These are phyloP conservation scores for Acer saccharum DNA, from an alignment of 345 rosid genomes.

Conservation along the genomic window DNA sequence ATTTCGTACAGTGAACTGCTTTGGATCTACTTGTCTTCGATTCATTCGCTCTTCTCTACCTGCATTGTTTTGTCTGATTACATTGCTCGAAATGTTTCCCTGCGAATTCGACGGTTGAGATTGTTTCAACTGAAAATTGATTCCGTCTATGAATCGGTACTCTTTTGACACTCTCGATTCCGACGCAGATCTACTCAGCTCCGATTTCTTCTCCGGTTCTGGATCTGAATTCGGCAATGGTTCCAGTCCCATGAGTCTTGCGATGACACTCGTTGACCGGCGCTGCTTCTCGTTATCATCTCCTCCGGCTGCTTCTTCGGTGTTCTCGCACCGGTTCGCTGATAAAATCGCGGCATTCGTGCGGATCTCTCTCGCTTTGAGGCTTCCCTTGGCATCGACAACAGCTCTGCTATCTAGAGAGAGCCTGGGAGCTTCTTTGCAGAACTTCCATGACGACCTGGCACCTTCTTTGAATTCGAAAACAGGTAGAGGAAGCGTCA, in stretches of 20 bases:
- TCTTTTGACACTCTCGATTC: conserved; percentile 81
- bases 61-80: conserved; percentile 24
- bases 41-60: conserved; percentile 29
- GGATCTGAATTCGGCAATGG: conserved; percentile 55
- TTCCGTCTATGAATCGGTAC: conserved; percentile 55
- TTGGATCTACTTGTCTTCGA: conserved; percentile 30
- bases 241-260: conserved; percentile 93
- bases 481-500: conserved; percentile 50
- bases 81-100: conserved; percentile 21
- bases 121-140: conserved; percentile 47
- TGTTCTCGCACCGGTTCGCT: conserved; percentile 26
- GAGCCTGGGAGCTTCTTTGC: conserved; percentile 88
- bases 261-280: conserved; percentile 88
- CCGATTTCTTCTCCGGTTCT: conserved; percentile 46
- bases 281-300: conserved; percentile 44
- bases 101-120: conserved; percentile 31
- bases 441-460: conserved; percentile 77
- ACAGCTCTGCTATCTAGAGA: conserved; percentile 97
- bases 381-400: conserved; percentile 83
- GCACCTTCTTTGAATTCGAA: conserved; percentile 60
- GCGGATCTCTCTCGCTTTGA: conserved; percentile 83
- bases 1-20: conserved; percentile 30
- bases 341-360: conserved; percentile 42
- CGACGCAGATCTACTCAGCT: conserved; percentile 92
- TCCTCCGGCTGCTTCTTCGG: conserved; percentile 30